Base-by-base conservation (phyloP, 2,329 filamentous ascomycete genomes). In the Aureobasidium sp. region DNA sequence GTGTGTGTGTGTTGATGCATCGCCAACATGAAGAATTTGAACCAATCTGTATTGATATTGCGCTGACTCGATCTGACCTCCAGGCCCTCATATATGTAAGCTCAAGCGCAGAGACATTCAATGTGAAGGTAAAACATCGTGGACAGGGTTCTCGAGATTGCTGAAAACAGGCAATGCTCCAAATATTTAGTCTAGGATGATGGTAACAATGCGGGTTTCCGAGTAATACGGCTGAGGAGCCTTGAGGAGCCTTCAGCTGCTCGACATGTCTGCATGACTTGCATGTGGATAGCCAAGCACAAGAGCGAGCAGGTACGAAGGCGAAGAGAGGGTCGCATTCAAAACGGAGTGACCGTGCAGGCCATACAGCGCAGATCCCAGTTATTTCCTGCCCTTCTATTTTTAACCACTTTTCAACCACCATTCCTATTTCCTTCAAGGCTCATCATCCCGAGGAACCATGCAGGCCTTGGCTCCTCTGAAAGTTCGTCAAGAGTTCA, bases 21-120 rank as follows among this genome's bases (percentile, higher is more conserved):
- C n/a, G n/a, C n/a, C n/a, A n/a, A n/a, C n/a, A n/a, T n/a, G n/a
- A n/a, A n/a, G n/a, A n/a, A n/a, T n/a, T n/a, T n/a, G n/a, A n/a
- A n/a, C n/a, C 14, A 44, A n/a, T 1, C 8, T n/a, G 29, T 29
- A 34, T 45, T 21, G 29, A 45, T 6, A 45, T 45, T 45, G 41
- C 29, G 41, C 41, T 45, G 41, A 45, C 41, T n/a, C 38, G 19
- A 45, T 32, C 27, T 45, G 41, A 45, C 41, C 32, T 24, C n/a
- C n/a, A 29, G 34, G 41, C 32, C 41, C 22, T 24, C n/a, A 24
- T 34, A 34, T 34, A n/a, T n/a, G 12, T 14, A 34, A 14, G 30
- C 14, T n/a, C 6, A 14, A 34, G 8, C n/a, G 19, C 7, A 45
- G 14, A 22, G 17, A 32, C 27, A 44, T 41, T 41, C 21, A 25